These are phyloP conservation scores for Scheffersomyces insectosa DNA, from an alignment of 1,139 yeast species.

Conservation along the genomic window DNA sequence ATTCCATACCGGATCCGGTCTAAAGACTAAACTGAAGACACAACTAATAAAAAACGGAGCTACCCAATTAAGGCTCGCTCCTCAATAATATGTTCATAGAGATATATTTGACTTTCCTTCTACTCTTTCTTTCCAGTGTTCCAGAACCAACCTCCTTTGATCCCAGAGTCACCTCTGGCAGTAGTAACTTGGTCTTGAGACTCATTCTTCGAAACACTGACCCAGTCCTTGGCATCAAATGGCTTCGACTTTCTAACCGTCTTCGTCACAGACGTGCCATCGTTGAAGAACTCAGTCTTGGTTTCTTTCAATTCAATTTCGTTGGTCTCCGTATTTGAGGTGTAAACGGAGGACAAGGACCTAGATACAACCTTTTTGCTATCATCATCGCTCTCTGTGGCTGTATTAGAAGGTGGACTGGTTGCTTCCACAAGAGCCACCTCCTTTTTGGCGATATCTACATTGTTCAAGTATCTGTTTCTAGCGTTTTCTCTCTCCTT, in stretches of 20 bases:
- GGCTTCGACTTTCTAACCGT: constrained; percentile 42
- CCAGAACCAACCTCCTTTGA: constrained; percentile 1
- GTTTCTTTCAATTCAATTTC: constrained; percentile 54
- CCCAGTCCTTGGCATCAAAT: constrained; percentile 34
- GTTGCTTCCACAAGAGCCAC: not conserved
- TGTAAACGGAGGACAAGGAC: constrained; percentile 45
- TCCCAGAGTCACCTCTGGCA: not conserved
- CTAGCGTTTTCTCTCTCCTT: constrained; percentile 23
- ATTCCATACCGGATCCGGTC: too few relatives aligned
- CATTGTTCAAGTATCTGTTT: not conserved
- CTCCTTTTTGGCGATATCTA: not conserved
- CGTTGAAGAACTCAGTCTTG: constrained; percentile 56
- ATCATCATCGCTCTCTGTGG: constrained; percentile 1
- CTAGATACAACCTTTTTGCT: constrained; percentile 50
- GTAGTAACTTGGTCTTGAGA: not conserved
- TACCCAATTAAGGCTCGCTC: too few relatives aligned
- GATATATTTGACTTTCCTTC: too few relatives aligned
- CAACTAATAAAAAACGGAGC: too few relatives aligned
- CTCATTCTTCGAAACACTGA: constrained; percentile 23
- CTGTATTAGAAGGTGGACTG: too few relatives aligned
- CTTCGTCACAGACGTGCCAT: constrained; percentile 57
- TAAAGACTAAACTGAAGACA: too few relatives aligned
- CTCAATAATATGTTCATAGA: too few relatives aligned
- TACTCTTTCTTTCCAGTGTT: not conserved
- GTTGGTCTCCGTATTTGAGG: constrained; percentile 53